Conservation (phyloP, 768 basidiomycete genomes). For the Dictyophora rubrovolvata region DNA sequence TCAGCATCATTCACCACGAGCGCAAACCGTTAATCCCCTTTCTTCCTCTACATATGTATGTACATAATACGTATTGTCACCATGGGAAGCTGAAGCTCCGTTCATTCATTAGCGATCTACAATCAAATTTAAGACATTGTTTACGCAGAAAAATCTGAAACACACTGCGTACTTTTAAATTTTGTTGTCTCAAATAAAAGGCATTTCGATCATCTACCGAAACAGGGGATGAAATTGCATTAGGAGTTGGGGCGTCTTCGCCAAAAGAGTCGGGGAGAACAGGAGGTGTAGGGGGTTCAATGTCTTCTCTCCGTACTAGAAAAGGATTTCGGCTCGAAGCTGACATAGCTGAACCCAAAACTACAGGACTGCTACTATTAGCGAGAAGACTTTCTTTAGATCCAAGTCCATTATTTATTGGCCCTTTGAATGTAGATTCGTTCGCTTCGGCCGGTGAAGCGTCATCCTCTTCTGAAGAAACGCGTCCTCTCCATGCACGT, state of each 20-base stretch:
- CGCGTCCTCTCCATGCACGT: neutral
- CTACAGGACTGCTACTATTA: neutral
- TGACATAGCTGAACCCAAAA: neutral
- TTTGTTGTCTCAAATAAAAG: neutral
- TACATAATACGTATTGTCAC: neutral
- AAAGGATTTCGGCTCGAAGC: neutral
- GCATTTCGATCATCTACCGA: neutral
- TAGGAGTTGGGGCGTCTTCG: neutral
- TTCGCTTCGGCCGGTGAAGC: neutral
- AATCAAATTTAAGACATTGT: neutral
- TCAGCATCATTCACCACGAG: neutral
- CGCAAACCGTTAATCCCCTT: neutral
- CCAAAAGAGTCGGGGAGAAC: neutral
- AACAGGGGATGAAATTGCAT: neutral
- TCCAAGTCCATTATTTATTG: too few species aligned
- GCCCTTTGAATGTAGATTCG: neutral
- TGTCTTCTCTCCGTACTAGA: neutral
- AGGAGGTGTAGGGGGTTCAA: neutral
- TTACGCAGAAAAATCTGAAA: neutral
- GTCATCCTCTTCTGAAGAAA: neutral
- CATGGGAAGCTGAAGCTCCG: neutral
- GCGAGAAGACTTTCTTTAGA: too few species aligned
- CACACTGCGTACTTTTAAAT: neutral
- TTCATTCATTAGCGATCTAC: constrained; percentile 7
- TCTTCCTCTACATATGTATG: neutral